Evolutionary conservation across 2,329 filamentous ascomycete species (phyloP).

Genomic region (Talaromyces sp.): DNA sequence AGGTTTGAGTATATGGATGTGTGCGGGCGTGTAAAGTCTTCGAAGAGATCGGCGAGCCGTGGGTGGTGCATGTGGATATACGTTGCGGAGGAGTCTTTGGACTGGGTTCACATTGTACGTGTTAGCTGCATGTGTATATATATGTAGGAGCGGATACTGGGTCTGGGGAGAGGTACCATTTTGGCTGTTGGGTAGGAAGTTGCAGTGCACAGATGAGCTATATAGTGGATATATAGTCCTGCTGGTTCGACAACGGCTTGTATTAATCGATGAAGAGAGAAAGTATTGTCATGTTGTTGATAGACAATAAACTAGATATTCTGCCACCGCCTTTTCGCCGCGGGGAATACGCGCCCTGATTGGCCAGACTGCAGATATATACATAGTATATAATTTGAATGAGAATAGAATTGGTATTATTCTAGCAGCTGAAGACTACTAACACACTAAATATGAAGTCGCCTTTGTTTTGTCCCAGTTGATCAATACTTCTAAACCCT

Average conservation of each 20-base stretch:
- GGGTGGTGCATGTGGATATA: constrained; percentile 47
- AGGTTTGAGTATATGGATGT: constrained; percentile 24
- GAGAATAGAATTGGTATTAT: not conserved
- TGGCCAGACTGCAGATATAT: not conserved
- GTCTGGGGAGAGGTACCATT: not conserved
- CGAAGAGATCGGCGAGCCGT: constrained; percentile 46
- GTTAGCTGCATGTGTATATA: not conserved
- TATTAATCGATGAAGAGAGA: not conserved
- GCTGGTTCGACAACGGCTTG: not conserved
- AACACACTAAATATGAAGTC: not conserved
- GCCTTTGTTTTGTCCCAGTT: not conserved
- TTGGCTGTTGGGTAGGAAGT: not conserved
- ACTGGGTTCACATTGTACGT: constrained; percentile 25
- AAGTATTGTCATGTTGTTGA: not conserved
- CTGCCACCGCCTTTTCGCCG: not conserved
- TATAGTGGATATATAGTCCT: not conserved
- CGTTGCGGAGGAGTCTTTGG: constrained; percentile 47
- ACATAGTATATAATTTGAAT: not conserved
- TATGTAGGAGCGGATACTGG: not conserved
- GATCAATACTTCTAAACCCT: not conserved
- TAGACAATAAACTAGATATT: not conserved
- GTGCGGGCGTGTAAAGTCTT: constrained; percentile 47
- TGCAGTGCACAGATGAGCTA: no score
- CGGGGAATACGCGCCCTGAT: not conserved
- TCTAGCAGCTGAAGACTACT: not conserved